Evolutionary conservation across 768 basidiomycete genomes (phyloP).

Genomic region (Macrolepiota albuminosa): DNA sequence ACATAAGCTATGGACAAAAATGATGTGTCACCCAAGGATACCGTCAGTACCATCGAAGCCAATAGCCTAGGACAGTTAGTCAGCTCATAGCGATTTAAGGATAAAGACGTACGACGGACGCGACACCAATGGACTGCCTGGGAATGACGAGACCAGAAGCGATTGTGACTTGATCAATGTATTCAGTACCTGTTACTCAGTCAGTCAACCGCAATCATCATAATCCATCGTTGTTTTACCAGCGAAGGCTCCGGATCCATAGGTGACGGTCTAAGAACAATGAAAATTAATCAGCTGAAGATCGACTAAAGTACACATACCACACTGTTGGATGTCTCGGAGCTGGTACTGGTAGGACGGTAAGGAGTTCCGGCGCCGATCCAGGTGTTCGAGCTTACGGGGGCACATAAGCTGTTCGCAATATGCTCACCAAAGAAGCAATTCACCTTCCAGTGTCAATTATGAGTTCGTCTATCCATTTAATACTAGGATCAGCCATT

Average conservation of each 20-base stretch:
- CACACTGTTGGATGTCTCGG: slow-evolving; percentile 39
- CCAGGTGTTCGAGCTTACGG: slow-evolving; percentile 63
- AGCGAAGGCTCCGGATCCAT: slow-evolving; percentile 58
- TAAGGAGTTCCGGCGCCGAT: slow-evolving; percentile 49
- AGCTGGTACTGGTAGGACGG: slow-evolving; percentile 45
- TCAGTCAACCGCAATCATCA: not conserved
- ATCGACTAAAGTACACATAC: slow-evolving; percentile 26
- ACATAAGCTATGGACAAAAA: not conserved
- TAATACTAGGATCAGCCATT: not conserved
- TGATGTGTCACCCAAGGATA: slow-evolving; percentile 49
- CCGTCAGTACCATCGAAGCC: slow-evolving; percentile 55
- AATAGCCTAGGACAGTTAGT: slow-evolving; percentile 17
- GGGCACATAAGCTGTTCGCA: not conserved
- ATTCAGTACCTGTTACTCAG: slow-evolving; percentile 32
- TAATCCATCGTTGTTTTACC: slow-evolving; percentile 25
- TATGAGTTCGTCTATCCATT: slow-evolving; percentile 41
- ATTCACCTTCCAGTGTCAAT: slow-evolving; percentile 55
- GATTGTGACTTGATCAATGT: slow-evolving; percentile 50
- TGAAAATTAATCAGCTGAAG: not conserved
- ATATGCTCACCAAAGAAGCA: not conserved
- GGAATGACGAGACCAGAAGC: slow-evolving; percentile 43
- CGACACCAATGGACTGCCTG: slow-evolving; percentile 65
- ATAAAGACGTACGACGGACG: slow-evolving; percentile 23
- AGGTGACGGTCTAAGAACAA: slow-evolving; percentile 39
- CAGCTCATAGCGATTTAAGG: not conserved